These are phyloP conservation scores for Candida takata DNA, from an alignment of 805 yeast genomes.

Conservation along the genomic window DNA sequence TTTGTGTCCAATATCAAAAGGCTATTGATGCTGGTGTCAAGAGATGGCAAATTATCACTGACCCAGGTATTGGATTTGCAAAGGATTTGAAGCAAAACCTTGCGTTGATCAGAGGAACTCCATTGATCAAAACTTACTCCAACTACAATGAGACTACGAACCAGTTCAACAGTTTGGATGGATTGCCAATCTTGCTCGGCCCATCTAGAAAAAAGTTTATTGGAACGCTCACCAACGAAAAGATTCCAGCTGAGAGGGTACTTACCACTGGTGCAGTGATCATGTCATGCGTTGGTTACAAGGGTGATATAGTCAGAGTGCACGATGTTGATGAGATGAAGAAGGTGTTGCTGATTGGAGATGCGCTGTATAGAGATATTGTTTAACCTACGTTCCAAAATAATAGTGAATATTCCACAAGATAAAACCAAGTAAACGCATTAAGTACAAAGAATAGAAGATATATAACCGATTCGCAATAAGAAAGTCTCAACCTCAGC, in stretches of 20 bases:
- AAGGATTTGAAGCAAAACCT: conserved; percentile 69
- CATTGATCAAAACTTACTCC: conserved; percentile 42
- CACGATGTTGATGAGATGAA: conserved; percentile 67
- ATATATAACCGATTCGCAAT: background rate
- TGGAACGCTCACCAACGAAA: conserved; percentile 61
- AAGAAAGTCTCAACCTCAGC: background rate
- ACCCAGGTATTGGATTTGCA: conserved; percentile 98
- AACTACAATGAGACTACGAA: conserved; percentile 23
- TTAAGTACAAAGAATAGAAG: conserved; percentile 4
- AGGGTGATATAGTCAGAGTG: conserved; percentile 77
- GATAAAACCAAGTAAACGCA: conserved; percentile 5
- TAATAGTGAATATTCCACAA: background rate
- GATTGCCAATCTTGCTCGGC: conserved; percentile 68
- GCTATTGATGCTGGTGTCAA: conserved; percentile 61
- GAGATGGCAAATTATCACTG: conserved; percentile 88
- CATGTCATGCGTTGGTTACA: conserved; percentile 64
- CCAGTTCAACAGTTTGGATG: conserved; percentile 18
- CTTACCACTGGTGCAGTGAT: conserved; percentile 73
- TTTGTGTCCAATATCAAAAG: conserved; percentile 43
- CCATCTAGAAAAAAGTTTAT: conserved; percentile 86
- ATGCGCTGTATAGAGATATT: conserved; percentile 53
- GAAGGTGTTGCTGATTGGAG: conserved; percentile 56
- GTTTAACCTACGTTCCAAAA: conserved; percentile 3
- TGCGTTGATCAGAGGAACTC: conserved; percentile 47
- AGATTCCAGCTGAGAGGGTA: conserved; percentile 52